A percentile compares a stretch with the other conserved stretches of the same genome.
phyloP scores from a whole-genome alignment of 768 basidiomycete genomes.

The Leccinum barrowsii region DNA sequence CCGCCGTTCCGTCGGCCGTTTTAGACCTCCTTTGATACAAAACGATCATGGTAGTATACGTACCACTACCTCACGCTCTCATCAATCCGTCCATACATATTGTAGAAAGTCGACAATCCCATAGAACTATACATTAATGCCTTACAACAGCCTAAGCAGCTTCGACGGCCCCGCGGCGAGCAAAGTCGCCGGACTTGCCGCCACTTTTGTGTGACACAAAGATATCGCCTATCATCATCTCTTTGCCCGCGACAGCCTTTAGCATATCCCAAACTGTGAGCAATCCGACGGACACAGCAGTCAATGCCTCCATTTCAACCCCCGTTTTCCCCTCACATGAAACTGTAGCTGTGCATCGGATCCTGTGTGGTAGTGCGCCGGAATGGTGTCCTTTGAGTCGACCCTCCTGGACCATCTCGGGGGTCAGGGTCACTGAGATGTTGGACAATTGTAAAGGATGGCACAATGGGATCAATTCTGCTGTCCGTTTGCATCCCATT shows the following conservation, averaged over 20 bases:
- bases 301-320: slow-evolving; percentile 92
- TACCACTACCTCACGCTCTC: not conserved
- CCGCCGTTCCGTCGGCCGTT: too few species aligned
- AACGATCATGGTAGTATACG: not conserved
- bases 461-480: slow-evolving; percentile 82
- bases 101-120: not conserved
- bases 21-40: too few species aligned
- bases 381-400: not conserved
- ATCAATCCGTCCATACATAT: not conserved
- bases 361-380: slow-evolving; percentile 37
- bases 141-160: not conserved
- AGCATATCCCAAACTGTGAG: slow-evolving; percentile 94
- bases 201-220: slow-evolving; percentile 66
- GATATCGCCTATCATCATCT: slow-evolving; percentile 76
- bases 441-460: slow-evolving; percentile 78
- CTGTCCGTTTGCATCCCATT: slow-evolving; percentile 83
- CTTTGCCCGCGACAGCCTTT: slow-evolving; percentile 83
- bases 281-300: slow-evolving; percentile 73
- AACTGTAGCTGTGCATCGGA: slow-evolving; percentile 65
- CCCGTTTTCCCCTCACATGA: slow-evolving; percentile 79
- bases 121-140: not conserved
- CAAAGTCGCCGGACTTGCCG: slow-evolving; percentile 72
- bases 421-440: slow-evolving; percentile 58
- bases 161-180: slow-evolving; percentile 10
- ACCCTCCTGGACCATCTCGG: slow-evolving; percentile 32